A percentile compares a stretch with the other conserved stretches of the same genome.
Evolutionary conservation across 2,329 filamentous ascomycete species (phyloP).

Genomic region (Stagonosporopsis cucurbitacearum): DNA sequence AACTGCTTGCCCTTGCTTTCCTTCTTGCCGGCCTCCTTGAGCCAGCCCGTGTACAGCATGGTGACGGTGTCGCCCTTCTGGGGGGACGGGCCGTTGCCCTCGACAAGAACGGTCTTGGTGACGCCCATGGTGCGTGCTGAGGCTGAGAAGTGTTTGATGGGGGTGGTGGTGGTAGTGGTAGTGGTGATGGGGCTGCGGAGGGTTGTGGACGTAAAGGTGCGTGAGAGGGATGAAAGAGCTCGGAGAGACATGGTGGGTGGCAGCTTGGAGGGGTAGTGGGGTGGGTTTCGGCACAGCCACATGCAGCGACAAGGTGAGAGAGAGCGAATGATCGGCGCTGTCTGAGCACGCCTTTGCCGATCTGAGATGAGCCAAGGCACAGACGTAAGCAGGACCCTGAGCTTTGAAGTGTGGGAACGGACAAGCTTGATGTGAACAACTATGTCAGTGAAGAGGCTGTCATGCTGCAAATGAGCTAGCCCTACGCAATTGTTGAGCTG

Average conservation of each 20-base stretch:
- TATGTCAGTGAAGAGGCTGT: neutral
- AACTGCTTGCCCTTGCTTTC: conserved; percentile 59
- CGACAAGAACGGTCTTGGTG: conserved; percentile 35
- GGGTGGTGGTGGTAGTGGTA: neutral
- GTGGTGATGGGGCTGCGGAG: neutral
- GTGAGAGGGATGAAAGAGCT: conserved; percentile 9
- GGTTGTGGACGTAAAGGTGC: neutral
- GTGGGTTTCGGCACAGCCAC: conserved; percentile 14
- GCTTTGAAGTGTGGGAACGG: neutral
- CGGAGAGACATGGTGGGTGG: conserved; percentile 10
- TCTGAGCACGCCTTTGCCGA: conserved; percentile 17
- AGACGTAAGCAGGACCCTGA: neutral
- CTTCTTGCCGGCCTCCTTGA: conserved; percentile 28
- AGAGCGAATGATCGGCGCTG: conserved; percentile 8
- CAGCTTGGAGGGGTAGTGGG: conserved; percentile 14
- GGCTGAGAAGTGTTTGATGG: neutral
- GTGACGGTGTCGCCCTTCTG: conserved; percentile 39
- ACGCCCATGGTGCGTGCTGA: conserved; percentile 36
- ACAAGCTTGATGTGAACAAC: neutral
- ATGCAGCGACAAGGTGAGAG: conserved; percentile 3
- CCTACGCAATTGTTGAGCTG: neutral
- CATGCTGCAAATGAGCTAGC: neutral
- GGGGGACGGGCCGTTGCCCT: conserved; percentile 39
- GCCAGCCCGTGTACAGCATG: conserved; percentile 44
- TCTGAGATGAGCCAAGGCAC: conserved; percentile 8